Conservation (phyloP, 495 filamentous ascomycete genomes). For the Trichoderma asperelloides region DNA sequence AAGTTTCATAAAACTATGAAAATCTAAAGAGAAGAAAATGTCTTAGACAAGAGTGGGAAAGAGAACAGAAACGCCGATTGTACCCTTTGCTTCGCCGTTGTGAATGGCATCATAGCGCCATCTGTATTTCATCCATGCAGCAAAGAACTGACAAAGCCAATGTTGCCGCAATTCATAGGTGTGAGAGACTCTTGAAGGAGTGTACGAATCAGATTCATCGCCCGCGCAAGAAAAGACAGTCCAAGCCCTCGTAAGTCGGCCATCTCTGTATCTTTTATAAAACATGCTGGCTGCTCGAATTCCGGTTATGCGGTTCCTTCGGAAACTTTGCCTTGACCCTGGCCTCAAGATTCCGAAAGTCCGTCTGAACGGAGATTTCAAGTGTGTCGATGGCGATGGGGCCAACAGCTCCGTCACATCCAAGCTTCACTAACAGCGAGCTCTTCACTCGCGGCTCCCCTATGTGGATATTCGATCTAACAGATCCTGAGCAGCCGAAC, state of each 20-base stretch:
- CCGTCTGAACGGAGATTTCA: slow-evolving; percentile 3
- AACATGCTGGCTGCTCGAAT: neutral
- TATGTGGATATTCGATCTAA: neutral
- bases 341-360: neutral
- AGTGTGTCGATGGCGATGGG: neutral
- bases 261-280: neutral
- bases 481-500: slow-evolving; percentile 17
- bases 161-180: slow-evolving; percentile 15
- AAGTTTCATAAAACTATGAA: neutral
- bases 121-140: neutral
- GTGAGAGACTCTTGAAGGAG: slow-evolving; percentile 25
- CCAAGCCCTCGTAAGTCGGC: slow-evolving; percentile 26
- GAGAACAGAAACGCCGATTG: neutral
- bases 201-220: slow-evolving; percentile 22
- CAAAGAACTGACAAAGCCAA: neutral
- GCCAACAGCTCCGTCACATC: neutral
- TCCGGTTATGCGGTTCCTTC: neutral
- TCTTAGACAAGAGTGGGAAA: no score
- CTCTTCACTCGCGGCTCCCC: neutral
- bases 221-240: slow-evolving; percentile 28
- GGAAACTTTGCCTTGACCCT: neutral
- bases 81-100: neutral
- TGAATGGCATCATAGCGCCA: neutral
- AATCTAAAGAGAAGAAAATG: neutral
- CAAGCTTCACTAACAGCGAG: neutral